Conservation (phyloP, 345 rosid species). For the Rhizophora mangle region DNA sequence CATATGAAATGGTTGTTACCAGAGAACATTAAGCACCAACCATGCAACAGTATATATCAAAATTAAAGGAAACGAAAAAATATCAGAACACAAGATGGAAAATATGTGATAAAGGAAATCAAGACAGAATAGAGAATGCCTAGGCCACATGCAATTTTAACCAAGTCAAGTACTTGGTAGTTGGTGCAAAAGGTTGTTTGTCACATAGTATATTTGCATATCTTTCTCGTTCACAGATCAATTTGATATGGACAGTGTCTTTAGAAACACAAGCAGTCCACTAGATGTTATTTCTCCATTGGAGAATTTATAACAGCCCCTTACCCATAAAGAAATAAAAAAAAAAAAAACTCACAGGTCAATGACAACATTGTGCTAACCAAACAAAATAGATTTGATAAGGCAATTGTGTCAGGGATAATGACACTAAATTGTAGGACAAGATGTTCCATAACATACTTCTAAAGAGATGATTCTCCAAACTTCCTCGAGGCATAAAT, state of each 20-base stretch:
- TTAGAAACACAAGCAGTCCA: too few relatives aligned
- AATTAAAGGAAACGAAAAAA: background rate
- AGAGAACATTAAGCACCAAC: constrained; percentile 19
- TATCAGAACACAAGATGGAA: background rate
- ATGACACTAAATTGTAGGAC: background rate
- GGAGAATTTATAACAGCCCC: too few relatives aligned
- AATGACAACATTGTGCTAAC: background rate
- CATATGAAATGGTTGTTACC: constrained; percentile 32
- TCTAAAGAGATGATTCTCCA: constrained; percentile 34
- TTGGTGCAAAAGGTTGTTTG: background rate
- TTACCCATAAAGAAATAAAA: too few relatives aligned
- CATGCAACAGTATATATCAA: background rate
- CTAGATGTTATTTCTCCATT: too few relatives aligned
- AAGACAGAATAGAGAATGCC: background rate
- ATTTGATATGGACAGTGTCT: too few relatives aligned
- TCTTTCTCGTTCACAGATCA: background rate
- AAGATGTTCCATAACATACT: constrained; percentile 18
- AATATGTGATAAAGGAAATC: background rate
- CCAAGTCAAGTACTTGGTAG: background rate
- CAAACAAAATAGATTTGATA: background rate
- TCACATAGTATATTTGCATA: background rate
- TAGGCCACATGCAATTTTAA: background rate
- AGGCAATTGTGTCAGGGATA: background rate
- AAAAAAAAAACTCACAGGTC: background rate
- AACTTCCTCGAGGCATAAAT: constrained; percentile 34